Base-by-base conservation (phyloP, 1,284 basidiomycete species). In the Trichosporon sp. region DNA sequence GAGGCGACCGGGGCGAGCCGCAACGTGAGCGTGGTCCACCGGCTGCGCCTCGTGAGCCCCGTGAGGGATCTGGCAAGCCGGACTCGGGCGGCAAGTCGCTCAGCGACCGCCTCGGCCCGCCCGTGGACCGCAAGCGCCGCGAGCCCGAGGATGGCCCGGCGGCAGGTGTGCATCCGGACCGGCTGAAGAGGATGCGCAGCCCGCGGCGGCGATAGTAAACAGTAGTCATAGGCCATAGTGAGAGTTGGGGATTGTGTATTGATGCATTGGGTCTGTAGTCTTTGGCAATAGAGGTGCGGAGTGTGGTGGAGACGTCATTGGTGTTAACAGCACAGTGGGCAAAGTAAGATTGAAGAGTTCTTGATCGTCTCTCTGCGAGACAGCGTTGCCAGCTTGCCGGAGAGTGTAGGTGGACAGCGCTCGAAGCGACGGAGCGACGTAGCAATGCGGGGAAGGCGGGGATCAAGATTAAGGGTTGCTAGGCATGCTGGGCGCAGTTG, bases 171-270 rank as follows among this genome's bases (percentile, higher is more conserved):
- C 56, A 61, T 12, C 56, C 56, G 26, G 56, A 61, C 31, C 56
- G 56, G 2, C 56, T 61, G 56, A 61, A 61, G 56, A 12, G 56
- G 31, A 61, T 61, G 56, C 56, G 56, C 56, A 61, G 56, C 56
- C 56, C 56, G 56, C 51, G 51, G 51, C 51, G 51, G 19, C n/a
- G 51, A 40, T 40, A 40, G 21, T 54, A 54, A 54, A 26, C 51
- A 54, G 51, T 54, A 54, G 51, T 54, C 51, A 54, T 54, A 54
- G 51, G 19, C 21, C 51, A 54, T 54, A 54, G 51, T 26, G 51
- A 54, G 51, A 19, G n/a, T 7, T 7, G n/a, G 6, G 16, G 51
- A 7, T 19, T 54, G 51, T 54, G 51, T 54, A 54, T 54, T 26
- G 51, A 54, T 54, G 51, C 51, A 54, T 54, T 26, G 51, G 51